Evolutionary conservation across 306 rosid genomes (phyloP), one percentile per base, ranked within the genome.

Genomic region (Chamaecrista fasciculata): DNA sequence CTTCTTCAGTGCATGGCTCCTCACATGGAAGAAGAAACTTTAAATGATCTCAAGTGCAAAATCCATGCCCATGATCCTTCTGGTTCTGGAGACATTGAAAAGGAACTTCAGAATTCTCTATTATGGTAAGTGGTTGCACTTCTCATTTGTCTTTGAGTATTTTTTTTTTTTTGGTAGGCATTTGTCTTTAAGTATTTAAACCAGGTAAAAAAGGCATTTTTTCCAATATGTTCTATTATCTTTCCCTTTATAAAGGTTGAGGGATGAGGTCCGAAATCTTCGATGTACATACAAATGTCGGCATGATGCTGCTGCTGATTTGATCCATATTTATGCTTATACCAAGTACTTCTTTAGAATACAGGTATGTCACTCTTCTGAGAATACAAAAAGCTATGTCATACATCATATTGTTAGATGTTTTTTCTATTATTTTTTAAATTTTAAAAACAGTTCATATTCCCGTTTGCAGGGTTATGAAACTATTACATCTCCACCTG

Each of bases 291-390:
- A 91, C 87, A 95, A 81, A 84, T 89, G 97, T 68, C 95, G 96
- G 82, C 87, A 95, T 53, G 99, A 95, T 75, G 99, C 99, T 68
- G 96, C 99, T 70, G 99, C 99, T 53, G 99, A 95, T 86, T 81
- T 95, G 78, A 91, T 95, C 77, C 99, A 95, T 84, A 87, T 87
- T 72, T 95, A 91, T 53, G 97, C 97, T 74, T 86, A 85, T 75
- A 95, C 95, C 69, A 83, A 86, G 68, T 78, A 87, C 80, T 95
- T 89, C 82, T 81, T 87, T 86, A 91, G 95, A 83, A 84, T 91
- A 91, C 86, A 72, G 95, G 99, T 95, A 76, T 19, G 84, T 43
- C 67, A 66, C 78, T 24, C 50, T 47, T 8, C 26, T 58, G 23
- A 29, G 42, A 66, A 72, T 26, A 29, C 52, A 23, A 31, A 43